phyloP scores from a whole-genome alignment of 73 alveolate species.

The Breviolum minutum region DNA sequence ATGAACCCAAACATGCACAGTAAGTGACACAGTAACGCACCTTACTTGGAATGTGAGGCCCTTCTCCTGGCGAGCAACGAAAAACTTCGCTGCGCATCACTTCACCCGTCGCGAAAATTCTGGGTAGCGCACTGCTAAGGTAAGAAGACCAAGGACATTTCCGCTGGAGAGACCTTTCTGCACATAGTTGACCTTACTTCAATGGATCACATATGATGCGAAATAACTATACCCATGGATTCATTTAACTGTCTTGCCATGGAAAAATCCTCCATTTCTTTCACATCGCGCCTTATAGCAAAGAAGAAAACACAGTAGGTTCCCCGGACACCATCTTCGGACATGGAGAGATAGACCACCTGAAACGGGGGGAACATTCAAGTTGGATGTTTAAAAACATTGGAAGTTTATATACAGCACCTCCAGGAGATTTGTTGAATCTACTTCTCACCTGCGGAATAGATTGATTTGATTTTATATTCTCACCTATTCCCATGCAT shows the following conservation, averaged over 20 bases:
- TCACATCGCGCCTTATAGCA: too few relatives aligned
- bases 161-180: conserved; percentile 68
- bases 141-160: conserved; percentile 60
- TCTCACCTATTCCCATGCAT: not conserved
- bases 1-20: not conserved
- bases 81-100: not conserved
- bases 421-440: not conserved
- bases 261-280: too few relatives aligned
- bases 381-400: not conserved
- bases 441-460: not conserved
- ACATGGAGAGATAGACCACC: conserved; percentile 70
- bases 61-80: conserved; percentile 33
- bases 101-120: not conserved
- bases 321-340: conserved; percentile 64
- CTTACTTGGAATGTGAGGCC: conserved; percentile 88
- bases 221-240: not conserved
- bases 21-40: not conserved
- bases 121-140: conserved; percentile 32
- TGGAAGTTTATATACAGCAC: not conserved
- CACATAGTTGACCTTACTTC: conserved; percentile 35
- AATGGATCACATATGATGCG: not conserved
- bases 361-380: not conserved
- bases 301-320: not conserved
- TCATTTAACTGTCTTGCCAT: not conserved
- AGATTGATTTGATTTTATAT: not conserved